phyloP scores from a whole-genome alignment of 78 protist genomes.

The Acrasis kona region DNA sequence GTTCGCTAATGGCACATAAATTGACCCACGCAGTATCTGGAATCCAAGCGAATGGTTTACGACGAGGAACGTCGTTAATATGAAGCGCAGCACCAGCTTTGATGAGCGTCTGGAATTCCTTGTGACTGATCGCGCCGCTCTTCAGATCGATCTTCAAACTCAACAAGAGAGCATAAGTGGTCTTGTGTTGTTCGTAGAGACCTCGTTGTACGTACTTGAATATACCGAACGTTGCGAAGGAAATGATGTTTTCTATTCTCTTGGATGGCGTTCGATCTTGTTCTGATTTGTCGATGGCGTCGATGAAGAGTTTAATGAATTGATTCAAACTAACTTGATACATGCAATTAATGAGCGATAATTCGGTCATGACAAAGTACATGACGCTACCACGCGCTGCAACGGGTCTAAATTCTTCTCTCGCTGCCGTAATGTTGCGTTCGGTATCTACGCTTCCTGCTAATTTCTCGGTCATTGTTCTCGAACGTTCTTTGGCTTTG shows the following conservation, averaged over 20 bases:
- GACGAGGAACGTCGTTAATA: constrained; percentile 2
- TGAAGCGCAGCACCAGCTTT: constrained; percentile 63
- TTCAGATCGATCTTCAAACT: constrained; percentile 47
- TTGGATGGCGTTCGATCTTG: constrained; percentile 26
- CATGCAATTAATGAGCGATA: constrained; percentile 55
- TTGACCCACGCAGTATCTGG: constrained; percentile 48
- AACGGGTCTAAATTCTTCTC: constrained; percentile 72
- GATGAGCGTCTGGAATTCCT: constrained; percentile 24
- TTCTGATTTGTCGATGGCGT: constrained; percentile 24
- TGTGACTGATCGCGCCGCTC: constrained; percentile 2
- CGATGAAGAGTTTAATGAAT: constrained; percentile 48
- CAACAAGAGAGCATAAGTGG: constrained; percentile 34
- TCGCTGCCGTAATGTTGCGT: constrained; percentile 39
- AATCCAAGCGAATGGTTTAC: constrained; percentile 51
- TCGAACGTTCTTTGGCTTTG: constrained; percentile 41
- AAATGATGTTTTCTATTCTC: constrained; percentile 55
- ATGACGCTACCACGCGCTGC: constrained; percentile 72
- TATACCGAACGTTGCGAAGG: constrained; percentile 24
- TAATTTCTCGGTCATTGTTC: constrained; percentile 18
- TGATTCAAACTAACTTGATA: constrained; percentile 67
- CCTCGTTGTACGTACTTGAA: constrained; percentile 40
- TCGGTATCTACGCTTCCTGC: constrained; percentile 30
- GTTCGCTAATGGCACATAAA: constrained; percentile 21
- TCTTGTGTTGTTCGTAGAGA: constrained; percentile 51
- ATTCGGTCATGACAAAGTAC: constrained; percentile 60